Evolutionary conservation across 306 rosid species (phyloP), one percentile per base, ranked within the genome.

Genomic region (Prunus davidiana): DNA sequence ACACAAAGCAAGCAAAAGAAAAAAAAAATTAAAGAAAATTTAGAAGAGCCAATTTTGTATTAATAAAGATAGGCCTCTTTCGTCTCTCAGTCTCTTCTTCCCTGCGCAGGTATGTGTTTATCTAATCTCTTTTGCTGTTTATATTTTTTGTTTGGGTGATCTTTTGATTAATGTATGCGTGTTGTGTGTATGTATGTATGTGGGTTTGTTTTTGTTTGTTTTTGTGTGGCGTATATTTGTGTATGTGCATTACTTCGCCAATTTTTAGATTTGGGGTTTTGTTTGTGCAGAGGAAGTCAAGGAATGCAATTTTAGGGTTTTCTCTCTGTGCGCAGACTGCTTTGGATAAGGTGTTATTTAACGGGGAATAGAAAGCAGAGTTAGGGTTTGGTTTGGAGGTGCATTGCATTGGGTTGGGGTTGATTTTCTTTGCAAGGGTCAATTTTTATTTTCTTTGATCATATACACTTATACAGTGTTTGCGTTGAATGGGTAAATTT

Each of bases 251-350:
- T 90, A 69, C 77, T 51, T 68, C 52, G 75, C 61, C 16, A 74
- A 56, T 86, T 86, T 79, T 78, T 69, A 64, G 79, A 79, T 79
- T 85, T 76, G 87, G 91, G 90, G 78, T 77, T 86, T 83, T 68
- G n/a, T 22, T 34, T 81, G 78, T 55, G 85, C 82, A 84, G 85
- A 83, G 87, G 63, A 74, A 52, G 77, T 80, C 62, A 66, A 75
- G 85, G 83, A 82, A 80, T 89, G 84, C 80, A 66, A 76, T 76
- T 88, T 76, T 88, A 90, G 93, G 96, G 93, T 85, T 92, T 89
- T 69, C 14, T 49, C 55, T 81, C 57, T 80, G 8, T 28, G 71
- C 73, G 76, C 67, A 30, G 72, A 49, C 82, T 20, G 79, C 58
- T 68, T 25, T 61, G 72, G 76, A 70, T 10, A 13, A 12, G 28